Base-by-base conservation (phyloP, 192 early-diverging fungal genomes). In the Linnemannia elongata region DNA sequence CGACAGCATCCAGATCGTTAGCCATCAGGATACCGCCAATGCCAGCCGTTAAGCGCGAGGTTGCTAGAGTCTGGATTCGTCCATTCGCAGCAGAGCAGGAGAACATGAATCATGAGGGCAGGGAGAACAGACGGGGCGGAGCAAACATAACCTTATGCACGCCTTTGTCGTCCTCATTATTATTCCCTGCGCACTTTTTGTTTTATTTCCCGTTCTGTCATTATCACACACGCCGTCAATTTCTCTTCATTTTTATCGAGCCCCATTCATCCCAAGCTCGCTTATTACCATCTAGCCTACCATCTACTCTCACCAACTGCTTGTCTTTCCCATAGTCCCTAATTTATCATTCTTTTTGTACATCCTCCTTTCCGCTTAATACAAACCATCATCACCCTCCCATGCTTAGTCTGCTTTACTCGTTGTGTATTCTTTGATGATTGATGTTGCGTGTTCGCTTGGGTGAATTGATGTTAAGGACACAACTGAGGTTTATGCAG, bases 1-100 rank as follows among this genome's bases (percentile, higher is more conserved):
- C 6, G 76, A 79, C 24, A 71, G 66, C 24, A 75, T 84, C 52
- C 72, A 57, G 6, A 77, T 84, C 42, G 63, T 83, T 20, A 78
- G 47, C 72, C 69, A 77, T n/a, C 1, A 63, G 30, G 60, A 63
- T 30, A 63, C 60, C 27, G n/a, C 10, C 27, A 63, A n/a, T 30
- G 3, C 60, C 60, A 63, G 10, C 60, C 60, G 27, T 22, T 63
- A 63, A 57, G 33, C 6, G 12, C 10, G 10, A 45, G 30, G 60
- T n/a, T 13, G 60, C 3, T 4, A n/a, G n/a, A 8, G n/a, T 60
- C 27, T 63, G 55, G 20, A 22, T 57, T 22, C 8, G 60, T 63
- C 27, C 24, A 60, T 27, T 27, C 6, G n/a, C 22, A 57, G 9
- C 30, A 63, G 7, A n/a, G 24, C 6, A n/a, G 24, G 27, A 27